Base-by-base conservation (phyloP, 2,329 filamentous ascomycete genomes). In the Xylariomycetidae sp. region DNA sequence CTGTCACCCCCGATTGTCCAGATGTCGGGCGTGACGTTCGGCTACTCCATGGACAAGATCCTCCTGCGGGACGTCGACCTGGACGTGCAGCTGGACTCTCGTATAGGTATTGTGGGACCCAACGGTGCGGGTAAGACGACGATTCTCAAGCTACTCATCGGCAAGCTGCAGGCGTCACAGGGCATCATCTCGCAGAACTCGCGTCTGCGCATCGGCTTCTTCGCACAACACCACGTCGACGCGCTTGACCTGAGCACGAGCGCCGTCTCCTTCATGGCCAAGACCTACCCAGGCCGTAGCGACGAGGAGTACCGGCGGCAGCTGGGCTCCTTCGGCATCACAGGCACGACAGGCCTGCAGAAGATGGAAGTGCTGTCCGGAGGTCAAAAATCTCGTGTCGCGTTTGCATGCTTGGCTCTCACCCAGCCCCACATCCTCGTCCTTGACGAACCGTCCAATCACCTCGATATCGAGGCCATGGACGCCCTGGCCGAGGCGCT, bases 61-160 rank as follows among this genome's bases (percentile, higher is more conserved):
- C 73, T 98, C 26, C 77, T 98, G 26, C 77, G 67, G 46, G 81
- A 95, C 50, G 86, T 98, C 39, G 92, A 98, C 54, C 74, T 98
- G 16, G 90, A 97, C 58, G 92, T 98, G 12, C 92, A 98, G 62
- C 82, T 98, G 26, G 92, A 98, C 65, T 97, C 90, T 7, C 85
- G 92, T 44, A 98, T 98, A 51, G 92, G 92, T 56, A 98, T 98
- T 56, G 90, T 98, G n/a, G 92, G 92, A 12, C 92, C 92, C 54
- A 98, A 98, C 72, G 92, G 92, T 63, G 92, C 92, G 27, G 92
- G 92, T 74, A 98, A 98, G 66, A 98, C 92, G 3, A 98, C 92
- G 0, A 85, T 96, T n/a, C 70, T 98, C 49, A 97, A 96, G 65
- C 78, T 98, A n/a, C 81, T 98, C 40, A 95, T 92, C 45, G 87